phyloP scores from a whole-genome alignment of 2,329 filamentous ascomycete species.

The Sclerotinia borealis region DNA sequence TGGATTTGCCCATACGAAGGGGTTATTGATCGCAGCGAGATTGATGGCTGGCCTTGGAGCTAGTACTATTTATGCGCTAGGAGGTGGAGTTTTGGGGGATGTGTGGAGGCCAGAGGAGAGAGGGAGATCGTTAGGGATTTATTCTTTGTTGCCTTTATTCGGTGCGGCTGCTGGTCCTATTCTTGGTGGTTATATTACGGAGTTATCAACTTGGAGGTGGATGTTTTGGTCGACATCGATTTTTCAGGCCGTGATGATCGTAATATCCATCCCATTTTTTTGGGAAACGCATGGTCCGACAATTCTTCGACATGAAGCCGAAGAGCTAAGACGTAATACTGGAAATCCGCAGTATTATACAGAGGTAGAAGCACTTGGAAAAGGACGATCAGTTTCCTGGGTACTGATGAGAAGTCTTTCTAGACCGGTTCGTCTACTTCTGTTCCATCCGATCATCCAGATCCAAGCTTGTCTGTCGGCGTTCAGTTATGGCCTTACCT shows the following conservation, averaged over 20 bases:
- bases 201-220: slow-evolving; percentile 47
- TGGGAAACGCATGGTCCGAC: slow-evolving; percentile 43
- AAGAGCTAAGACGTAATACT: slow-evolving; percentile 42
- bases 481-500: slow-evolving; percentile 46
- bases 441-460: slow-evolving; percentile 47
- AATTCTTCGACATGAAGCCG: slow-evolving; percentile 41
- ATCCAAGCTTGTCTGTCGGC: slow-evolving; percentile 44
- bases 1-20: slow-evolving; percentile 44
- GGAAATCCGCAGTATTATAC: slow-evolving; percentile 37
- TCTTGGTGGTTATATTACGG: slow-evolving; percentile 40
- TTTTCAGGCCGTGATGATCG: slow-evolving; percentile 36
- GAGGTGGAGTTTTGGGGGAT: slow-evolving; percentile 46
- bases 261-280: slow-evolving; percentile 41
- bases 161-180: slow-evolving; percentile 47
- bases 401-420: slow-evolving; percentile 37
- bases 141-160: slow-evolving; percentile 53
- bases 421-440: slow-evolving; percentile 42
- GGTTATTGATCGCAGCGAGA: slow-evolving; percentile 50
- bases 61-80: slow-evolving; percentile 47
- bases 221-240: slow-evolving; percentile 45
- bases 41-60: slow-evolving; percentile 54
- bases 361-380: slow-evolving; percentile 43
- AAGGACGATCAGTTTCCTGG: slow-evolving; percentile 25
- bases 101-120: slow-evolving; percentile 49
- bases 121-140: slow-evolving; percentile 38